phyloP scores from a whole-genome alignment of 768 basidiomycete genomes.

The Suillus bovinus region DNA sequence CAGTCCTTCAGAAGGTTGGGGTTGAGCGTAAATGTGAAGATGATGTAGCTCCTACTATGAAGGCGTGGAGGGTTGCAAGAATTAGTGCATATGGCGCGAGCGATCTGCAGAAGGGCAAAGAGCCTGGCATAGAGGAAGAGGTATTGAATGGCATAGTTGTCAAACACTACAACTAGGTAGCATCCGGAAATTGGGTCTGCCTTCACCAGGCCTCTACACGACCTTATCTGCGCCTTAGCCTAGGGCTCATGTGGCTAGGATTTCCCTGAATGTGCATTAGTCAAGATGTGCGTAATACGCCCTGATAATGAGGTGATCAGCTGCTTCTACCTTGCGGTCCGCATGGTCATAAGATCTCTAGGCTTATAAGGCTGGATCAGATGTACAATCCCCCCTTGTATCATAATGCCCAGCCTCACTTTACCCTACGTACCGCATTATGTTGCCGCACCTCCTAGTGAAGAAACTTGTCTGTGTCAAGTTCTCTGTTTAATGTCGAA shows the following conservation, averaged over 20 bases:
- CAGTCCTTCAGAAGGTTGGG: conserved; percentile 47
- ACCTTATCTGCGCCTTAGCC: neutral
- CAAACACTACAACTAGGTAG: conserved; percentile 52
- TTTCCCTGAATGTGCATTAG: neutral
- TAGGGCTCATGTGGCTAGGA: neutral
- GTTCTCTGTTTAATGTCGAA: neutral
- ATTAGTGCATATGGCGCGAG: conserved; percentile 53
- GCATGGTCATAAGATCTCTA: neutral
- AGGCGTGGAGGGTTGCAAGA: conserved; percentile 50
- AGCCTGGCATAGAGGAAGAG: conserved; percentile 55
- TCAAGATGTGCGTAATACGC: neutral
- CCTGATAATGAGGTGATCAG: neutral
- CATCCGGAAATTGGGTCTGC: neutral
- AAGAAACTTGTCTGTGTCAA: conserved; percentile 33
- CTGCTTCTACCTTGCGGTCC: neutral
- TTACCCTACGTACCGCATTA: conserved; percentile 40
- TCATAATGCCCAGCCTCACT: conserved; percentile 33
- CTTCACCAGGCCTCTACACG: neutral
- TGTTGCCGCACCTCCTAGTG: conserved; percentile 34
- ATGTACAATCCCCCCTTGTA: neutral
- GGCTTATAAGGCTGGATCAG: neutral
- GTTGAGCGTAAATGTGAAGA: conserved; percentile 39
- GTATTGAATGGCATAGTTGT: conserved; percentile 56
- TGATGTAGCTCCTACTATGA: conserved; percentile 49
- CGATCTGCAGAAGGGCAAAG: conserved; percentile 40